These are phyloP conservation scores for Scutellaria galericulata DNA, from an alignment of 257 asterid genomes.

Conservation along the genomic window DNA sequence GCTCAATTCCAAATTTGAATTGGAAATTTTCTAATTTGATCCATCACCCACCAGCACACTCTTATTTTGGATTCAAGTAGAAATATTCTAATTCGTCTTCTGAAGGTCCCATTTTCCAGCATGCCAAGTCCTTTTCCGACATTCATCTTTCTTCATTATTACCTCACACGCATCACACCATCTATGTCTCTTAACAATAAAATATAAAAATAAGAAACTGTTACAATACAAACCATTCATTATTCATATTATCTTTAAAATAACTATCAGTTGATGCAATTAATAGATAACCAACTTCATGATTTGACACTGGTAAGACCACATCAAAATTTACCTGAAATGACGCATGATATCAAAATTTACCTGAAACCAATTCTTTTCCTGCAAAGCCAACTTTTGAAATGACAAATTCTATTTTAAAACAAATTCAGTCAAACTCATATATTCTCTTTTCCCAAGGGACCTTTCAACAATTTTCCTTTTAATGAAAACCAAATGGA, in stretches of 20 bases:
- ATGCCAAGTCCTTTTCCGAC: background rate
- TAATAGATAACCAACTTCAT: background rate
- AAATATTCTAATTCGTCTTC: conserved; percentile 8
- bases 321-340: conserved; percentile 20
- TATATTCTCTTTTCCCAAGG: background rate
- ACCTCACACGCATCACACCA: background rate
- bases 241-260: conserved; percentile 2
- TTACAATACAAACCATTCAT: background rate
- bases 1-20: conserved; percentile 23
- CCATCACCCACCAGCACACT: background rate
- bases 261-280: conserved; percentile 3
- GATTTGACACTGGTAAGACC: background rate
- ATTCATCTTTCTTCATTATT: background rate
- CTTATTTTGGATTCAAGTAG: conserved; percentile 6
- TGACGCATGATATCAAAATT: background rate
- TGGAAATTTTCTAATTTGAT: background rate
- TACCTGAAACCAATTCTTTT: conserved; percentile 12
- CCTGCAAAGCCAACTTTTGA: conserved; percentile 16
- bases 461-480: background rate
- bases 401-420: background rate
- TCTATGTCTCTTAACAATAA: conserved; percentile 13
- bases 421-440: background rate
- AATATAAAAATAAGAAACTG: conserved; percentile 10
- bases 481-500: conserved; percentile 7
- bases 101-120: conserved; percentile 1